A percentile compares a stretch with the other conserved stretches of the same genome.
Evolutionary conservation across 306 rosid genomes (phyloP).

Genomic region (Crotalaria pallida): DNA sequence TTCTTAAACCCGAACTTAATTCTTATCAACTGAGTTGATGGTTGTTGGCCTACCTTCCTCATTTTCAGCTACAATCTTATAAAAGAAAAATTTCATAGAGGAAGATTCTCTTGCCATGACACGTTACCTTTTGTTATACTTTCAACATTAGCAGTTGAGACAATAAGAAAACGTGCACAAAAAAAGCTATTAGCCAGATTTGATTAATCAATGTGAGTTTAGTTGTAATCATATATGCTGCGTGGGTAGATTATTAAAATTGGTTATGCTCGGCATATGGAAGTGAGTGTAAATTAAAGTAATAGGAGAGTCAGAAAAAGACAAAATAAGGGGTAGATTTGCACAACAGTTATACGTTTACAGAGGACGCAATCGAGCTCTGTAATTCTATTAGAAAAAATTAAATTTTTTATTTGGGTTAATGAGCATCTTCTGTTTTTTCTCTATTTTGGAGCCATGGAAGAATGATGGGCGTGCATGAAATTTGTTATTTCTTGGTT

Average conservation of each 20-base stretch:
- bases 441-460: slow-evolving; percentile 6
- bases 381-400: not conserved
- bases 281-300: slow-evolving; percentile 37
- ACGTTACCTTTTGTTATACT: not conserved
- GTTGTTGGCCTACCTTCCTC: too few species aligned
- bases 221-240: slow-evolving; percentile 29
- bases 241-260: slow-evolving; percentile 34
- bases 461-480: slow-evolving; percentile 13
- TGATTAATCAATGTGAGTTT: not conserved
- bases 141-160: slow-evolving; percentile 5
- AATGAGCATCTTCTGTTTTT: slow-evolving; percentile 28
- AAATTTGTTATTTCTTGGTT: slow-evolving; percentile 23
- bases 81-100: too few species aligned
- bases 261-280: slow-evolving; percentile 37
- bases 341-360: slow-evolving; percentile 5
- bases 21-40: too few species aligned
- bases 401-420: not conserved
- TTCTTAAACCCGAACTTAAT: too few species aligned
- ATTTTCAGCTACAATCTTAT: too few species aligned
- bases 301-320: not conserved
- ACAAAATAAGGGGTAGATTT: slow-evolving; percentile 31
- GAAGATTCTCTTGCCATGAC: slow-evolving; percentile 11
- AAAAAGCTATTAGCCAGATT: not conserved
- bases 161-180: slow-evolving; percentile 7
- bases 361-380: slow-evolving; percentile 13